Evolutionary conservation across 331 rosid genomes (phyloP).

Genomic region (Acacia concinna): DNA sequence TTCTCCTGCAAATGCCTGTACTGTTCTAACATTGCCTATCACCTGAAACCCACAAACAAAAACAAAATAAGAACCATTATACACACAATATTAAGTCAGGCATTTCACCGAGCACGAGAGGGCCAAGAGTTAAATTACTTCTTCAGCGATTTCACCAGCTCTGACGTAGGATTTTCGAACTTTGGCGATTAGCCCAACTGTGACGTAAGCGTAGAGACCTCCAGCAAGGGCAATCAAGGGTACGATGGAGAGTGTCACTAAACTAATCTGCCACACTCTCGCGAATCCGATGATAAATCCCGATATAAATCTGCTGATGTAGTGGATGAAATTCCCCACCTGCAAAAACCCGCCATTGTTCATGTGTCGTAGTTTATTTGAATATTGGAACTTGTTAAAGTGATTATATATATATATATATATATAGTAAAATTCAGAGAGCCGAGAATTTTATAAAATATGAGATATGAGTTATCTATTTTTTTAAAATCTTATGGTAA

Average conservation of each 20-base stretch:
- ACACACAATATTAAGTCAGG: neutral
- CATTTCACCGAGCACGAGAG: neutral
- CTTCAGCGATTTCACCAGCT: conserved; percentile 98
- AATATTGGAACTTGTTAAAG: neutral
- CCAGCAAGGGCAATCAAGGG: conserved; percentile 96
- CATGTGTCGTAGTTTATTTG: neutral
- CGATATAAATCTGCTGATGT: conserved; percentile 77
- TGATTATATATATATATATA: neutral
- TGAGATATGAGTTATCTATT: too few species aligned
- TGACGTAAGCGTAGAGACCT: conserved; percentile 80
- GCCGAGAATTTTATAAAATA: too few species aligned
- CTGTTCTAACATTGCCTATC: conserved; percentile 91
- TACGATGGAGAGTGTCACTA: conserved; percentile 92
- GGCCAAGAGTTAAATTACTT: conserved; percentile 45
- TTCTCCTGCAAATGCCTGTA: conserved; percentile 98
- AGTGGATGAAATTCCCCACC: conserved; percentile 98
- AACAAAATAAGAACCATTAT: neutral
- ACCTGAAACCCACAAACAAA: conserved; percentile 48
- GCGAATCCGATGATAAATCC: conserved; percentile 86
- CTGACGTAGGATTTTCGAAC: conserved; percentile 77
- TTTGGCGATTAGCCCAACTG: conserved; percentile 81
- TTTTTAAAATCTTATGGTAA: too few species aligned
- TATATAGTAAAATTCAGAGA: neutral
- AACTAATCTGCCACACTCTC: conserved; percentile 93
- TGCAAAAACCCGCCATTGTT: conserved; percentile 35